Evolutionary conservation across 768 basidiomycete genomes (phyloP).

Genomic region (Gymnopilus junonius): DNA sequence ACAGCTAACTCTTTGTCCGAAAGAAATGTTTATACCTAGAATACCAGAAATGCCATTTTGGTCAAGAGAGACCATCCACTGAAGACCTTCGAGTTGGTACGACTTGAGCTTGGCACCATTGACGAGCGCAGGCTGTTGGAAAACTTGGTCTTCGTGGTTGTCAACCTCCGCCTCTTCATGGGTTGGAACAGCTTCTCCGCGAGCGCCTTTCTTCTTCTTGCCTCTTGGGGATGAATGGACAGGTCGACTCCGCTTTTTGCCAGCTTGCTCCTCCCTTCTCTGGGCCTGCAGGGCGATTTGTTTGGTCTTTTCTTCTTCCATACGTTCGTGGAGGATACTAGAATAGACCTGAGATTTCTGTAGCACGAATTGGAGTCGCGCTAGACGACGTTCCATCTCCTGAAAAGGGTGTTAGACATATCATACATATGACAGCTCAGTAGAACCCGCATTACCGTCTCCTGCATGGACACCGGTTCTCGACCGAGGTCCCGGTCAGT

Average conservation of each 20-base stretch:
- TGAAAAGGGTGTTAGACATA: slow-evolving; percentile 20
- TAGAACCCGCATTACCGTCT: slow-evolving; percentile 2
- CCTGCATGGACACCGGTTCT: slow-evolving; percentile 3
- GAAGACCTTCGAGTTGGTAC: slow-evolving; percentile 92
- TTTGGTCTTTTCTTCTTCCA: slow-evolving; percentile 62
- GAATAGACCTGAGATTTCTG: slow-evolving; percentile 82
- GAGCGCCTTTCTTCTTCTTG: slow-evolving; percentile 32
- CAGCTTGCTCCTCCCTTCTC: slow-evolving; percentile 19
- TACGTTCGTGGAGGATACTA: slow-evolving; percentile 67
- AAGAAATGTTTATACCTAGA: slow-evolving; percentile 51
- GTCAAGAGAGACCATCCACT: slow-evolving; percentile 92
- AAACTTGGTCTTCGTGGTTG: slow-evolving; percentile 38
- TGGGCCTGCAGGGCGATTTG: slow-evolving; percentile 30
- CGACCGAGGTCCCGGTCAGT: slow-evolving; percentile 9
- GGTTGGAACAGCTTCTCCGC: slow-evolving; percentile 25
- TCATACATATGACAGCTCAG: not conserved
- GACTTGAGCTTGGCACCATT: slow-evolving; percentile 87
- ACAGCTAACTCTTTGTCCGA: not conserved
- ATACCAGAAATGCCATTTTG: slow-evolving; percentile 87
- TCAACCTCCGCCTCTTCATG: slow-evolving; percentile 20
- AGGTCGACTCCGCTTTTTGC: slow-evolving; percentile 31
- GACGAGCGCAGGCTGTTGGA: slow-evolving; percentile 77
- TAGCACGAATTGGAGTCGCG: slow-evolving; percentile 66
- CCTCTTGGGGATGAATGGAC: slow-evolving; percentile 19
- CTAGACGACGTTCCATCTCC: slow-evolving; percentile 54